phyloP scores from a whole-genome alignment of 2,329 filamentous ascomycete genomes.

The Fusarium tupiense region DNA sequence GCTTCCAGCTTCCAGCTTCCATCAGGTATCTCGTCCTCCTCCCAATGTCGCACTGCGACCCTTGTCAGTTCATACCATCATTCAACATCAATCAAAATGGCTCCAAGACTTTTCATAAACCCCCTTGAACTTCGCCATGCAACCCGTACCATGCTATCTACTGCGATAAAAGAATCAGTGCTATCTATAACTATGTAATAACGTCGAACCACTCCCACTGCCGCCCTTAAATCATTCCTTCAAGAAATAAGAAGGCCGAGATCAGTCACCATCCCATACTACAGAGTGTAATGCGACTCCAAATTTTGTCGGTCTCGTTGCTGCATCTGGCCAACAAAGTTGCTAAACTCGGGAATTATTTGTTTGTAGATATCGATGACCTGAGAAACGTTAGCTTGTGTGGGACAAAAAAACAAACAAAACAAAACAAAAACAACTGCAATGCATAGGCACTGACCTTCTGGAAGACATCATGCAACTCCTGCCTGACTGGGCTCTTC shows the following conservation, averaged over 20 bases:
- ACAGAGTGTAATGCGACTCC: slow-evolving; percentile 59
- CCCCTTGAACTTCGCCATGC: slow-evolving; percentile 36
- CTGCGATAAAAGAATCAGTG: slow-evolving; percentile 40
- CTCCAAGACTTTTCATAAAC: slow-evolving; percentile 29
- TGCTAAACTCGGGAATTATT: slow-evolving; percentile 67
- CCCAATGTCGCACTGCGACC: slow-evolving; percentile 11
- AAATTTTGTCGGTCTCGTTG: slow-evolving; percentile 61
- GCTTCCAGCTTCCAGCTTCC: background rate
- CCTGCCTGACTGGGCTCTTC: slow-evolving; percentile 69
- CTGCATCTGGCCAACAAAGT: slow-evolving; percentile 63
- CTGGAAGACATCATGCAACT: slow-evolving; percentile 78
- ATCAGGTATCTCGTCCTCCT: slow-evolving; percentile 33
- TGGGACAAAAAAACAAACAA: too few relatives aligned
- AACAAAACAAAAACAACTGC: background rate
- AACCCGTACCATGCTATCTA: slow-evolving; percentile 41
- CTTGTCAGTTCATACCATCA: slow-evolving; percentile 34
- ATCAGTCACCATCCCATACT: slow-evolving; percentile 4
- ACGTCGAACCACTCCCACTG: slow-evolving; percentile 16
- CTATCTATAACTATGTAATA: slow-evolving; percentile 47
- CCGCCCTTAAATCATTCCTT: slow-evolving; percentile 14
- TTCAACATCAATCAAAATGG: slow-evolving; percentile 34
- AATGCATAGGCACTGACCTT: slow-evolving; percentile 64
- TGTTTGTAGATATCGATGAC: slow-evolving; percentile 65
- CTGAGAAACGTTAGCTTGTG: slow-evolving; percentile 45
- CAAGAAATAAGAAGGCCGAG: background rate